A percentile compares a stretch with the other conserved stretches of the same genome.
phyloP scores from a whole-genome alignment of 225 moss, liverwort and hornwort species.

The Sphagnum tenellum region DNA sequence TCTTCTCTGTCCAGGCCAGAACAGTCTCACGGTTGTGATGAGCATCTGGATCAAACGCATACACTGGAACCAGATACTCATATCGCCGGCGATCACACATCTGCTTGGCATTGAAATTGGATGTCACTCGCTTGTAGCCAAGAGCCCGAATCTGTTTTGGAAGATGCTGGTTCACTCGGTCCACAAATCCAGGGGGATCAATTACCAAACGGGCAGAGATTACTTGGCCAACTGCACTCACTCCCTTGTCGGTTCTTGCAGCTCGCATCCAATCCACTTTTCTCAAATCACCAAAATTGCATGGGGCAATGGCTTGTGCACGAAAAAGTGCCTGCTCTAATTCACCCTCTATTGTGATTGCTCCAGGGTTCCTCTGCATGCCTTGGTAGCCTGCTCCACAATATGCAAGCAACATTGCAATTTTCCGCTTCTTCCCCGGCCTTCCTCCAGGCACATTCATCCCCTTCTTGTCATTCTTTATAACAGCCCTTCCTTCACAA shows the following conservation, averaged over 20 bases:
- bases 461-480: conserved; percentile 25
- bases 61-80: conserved; percentile 82
- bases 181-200: conserved; percentile 82
- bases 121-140: conserved; percentile 75
- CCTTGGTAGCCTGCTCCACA: conserved; percentile 65
- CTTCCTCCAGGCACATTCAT: conserved; percentile 28
- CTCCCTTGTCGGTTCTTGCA: conserved; percentile 93
- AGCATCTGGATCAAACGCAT: conserved; percentile 69
- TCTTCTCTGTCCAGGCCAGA: conserved; percentile 41
- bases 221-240: conserved; percentile 89
- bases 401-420: conserved; percentile 60
- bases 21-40: conserved; percentile 43
- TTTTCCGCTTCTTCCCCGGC: conserved; percentile 52
- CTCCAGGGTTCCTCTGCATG: conserved; percentile 77
- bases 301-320: conserved; percentile 68
- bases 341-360: conserved; percentile 91
- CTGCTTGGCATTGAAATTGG: conserved; percentile 76
- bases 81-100: conserved; percentile 88
- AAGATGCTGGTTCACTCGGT: conserved; percentile 79
- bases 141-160: conserved; percentile 74
- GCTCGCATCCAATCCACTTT: conserved; percentile 98
- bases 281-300: conserved; percentile 78
- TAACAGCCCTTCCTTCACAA: conserved; percentile 6
- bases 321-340: conserved; percentile 87
- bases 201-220: conserved; percentile 81